Conservation (phyloP, 2,329 filamentous ascomycete species). For the Celoporthe dispersa region DNA sequence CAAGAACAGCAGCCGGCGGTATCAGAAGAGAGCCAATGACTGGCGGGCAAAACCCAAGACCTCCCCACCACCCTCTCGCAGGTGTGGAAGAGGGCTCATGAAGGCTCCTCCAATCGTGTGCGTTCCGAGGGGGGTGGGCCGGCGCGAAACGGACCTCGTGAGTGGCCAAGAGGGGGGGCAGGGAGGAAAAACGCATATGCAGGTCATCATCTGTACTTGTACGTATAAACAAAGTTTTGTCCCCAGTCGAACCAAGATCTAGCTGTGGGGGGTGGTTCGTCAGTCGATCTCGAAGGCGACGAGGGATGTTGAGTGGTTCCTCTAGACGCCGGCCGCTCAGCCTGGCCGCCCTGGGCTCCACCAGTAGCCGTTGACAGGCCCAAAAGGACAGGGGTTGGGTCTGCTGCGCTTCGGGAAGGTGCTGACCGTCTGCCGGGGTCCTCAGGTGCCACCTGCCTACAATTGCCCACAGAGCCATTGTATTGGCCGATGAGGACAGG, state of each 20-base stretch:
- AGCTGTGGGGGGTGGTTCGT: slow-evolving; percentile 16
- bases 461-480: neutral
- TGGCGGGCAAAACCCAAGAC: neutral
- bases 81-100: slow-evolving; percentile 14
- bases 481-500: neutral
- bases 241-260: slow-evolving; percentile 20
- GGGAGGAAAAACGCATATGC: slow-evolving; percentile 15
- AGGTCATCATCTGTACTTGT: slow-evolving; percentile 26
- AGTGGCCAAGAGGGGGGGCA: slow-evolving; percentile 29
- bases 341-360: slow-evolving; percentile 22
- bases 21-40: neutral
- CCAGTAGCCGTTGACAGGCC: neutral
- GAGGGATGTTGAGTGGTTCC: slow-evolving; percentile 31
- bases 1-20: neutral
- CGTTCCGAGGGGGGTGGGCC: slow-evolving; percentile 8
- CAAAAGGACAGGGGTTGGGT: neutral
- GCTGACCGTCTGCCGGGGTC: slow-evolving; percentile 2
- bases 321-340: slow-evolving; percentile 39
- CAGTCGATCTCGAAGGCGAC: slow-evolving; percentile 1
- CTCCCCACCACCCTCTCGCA: slow-evolving; percentile 3
- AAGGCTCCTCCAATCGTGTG: slow-evolving; percentile 19
- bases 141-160: slow-evolving; percentile 20
- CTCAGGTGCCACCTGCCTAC: neutral
- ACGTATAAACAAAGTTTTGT: slow-evolving; percentile 8
- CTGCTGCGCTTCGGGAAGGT: slow-evolving; percentile 10